A percentile compares a stretch with the other conserved stretches of the same genome.
phyloP scores from a whole-genome alignment of 1,139 yeast species.

The Kurtzmaniella natalensis region DNA sequence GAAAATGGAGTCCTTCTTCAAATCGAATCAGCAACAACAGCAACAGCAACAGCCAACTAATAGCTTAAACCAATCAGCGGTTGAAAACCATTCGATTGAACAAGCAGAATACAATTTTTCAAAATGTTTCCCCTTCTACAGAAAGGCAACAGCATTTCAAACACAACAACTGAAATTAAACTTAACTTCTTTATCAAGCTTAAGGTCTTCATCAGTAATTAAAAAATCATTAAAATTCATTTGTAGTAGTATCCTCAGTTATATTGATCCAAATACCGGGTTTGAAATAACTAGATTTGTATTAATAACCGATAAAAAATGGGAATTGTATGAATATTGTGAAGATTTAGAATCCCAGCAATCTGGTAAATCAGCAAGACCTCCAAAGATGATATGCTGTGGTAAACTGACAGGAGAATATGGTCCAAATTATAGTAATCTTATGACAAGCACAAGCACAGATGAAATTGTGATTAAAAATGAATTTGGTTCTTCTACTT shows the following conservation, averaged over 20 bases:
- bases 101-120: constrained; percentile 63
- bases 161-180: constrained; percentile 56
- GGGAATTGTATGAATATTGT: constrained; percentile 62
- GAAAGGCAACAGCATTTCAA: constrained; percentile 60
- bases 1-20: not conserved
- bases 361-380: constrained; percentile 24
- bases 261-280: constrained; percentile 23
- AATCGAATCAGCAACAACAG: not conserved
- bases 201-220: constrained; percentile 36
- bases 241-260: constrained; percentile 58
- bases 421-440: constrained; percentile 43
- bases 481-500: constrained; percentile 23
- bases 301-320: constrained; percentile 58
- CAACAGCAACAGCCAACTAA: not conserved
- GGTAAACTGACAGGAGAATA: constrained; percentile 68
- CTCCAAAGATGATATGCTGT: constrained; percentile 60
- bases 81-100: constrained; percentile 27
- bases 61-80: too few relatives aligned
- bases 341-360: constrained; percentile 21
- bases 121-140: constrained; percentile 78
- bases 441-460: constrained; percentile 20
- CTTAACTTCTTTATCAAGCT: constrained; percentile 24
- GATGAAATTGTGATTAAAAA: constrained; percentile 28
- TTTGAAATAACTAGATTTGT: constrained; percentile 60
- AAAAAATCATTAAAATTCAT: constrained; percentile 44